phyloP scores from a whole-genome alignment of 2,329 filamentous ascomycete genomes.

The Trichoderma sp. region DNA sequence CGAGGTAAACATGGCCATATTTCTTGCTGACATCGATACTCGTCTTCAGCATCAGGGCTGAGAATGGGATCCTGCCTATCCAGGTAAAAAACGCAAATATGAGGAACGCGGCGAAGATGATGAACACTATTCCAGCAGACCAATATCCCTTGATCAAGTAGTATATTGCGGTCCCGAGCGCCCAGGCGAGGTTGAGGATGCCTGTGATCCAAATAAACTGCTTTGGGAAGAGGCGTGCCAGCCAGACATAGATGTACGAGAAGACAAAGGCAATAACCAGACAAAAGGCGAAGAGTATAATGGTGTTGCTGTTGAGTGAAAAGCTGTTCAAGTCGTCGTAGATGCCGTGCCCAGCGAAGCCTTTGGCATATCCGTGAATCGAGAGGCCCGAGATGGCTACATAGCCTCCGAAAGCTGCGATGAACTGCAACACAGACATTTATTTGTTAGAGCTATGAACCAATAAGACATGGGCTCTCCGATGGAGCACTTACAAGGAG shows the following conservation, averaged over 20 bases:
- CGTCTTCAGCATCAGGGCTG: slow-evolving; percentile 84
- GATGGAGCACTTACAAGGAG: slow-evolving; percentile 58
- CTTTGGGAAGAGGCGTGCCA: slow-evolving; percentile 78
- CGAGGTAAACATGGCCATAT: slow-evolving; percentile 82
- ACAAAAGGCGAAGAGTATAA: slow-evolving; percentile 81
- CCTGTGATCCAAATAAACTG: slow-evolving; percentile 92
- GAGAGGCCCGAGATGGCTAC: slow-evolving; percentile 73
- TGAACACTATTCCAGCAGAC: slow-evolving; percentile 82
- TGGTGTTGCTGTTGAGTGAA: slow-evolving; percentile 75
- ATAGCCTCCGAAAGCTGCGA: slow-evolving; percentile 72
- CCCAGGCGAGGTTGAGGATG: slow-evolving; percentile 82
- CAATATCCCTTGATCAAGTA: slow-evolving; percentile 78
- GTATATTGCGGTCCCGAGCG: slow-evolving; percentile 82
- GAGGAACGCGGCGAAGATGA: slow-evolving; percentile 60
- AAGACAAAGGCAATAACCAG: slow-evolving; percentile 73
- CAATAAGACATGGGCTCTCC: too few relatives aligned
- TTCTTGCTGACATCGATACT: slow-evolving; percentile 81
- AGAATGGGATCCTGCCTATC: slow-evolving; percentile 89
- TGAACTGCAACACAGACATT: slow-evolving; percentile 53
- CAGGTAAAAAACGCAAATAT: slow-evolving; percentile 69
- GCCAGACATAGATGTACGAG: slow-evolving; percentile 74
- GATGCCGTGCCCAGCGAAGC: slow-evolving; percentile 70
- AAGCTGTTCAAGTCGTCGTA: slow-evolving; percentile 68
- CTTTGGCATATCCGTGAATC: slow-evolving; percentile 70
- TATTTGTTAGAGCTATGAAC: neutral